Base-by-base conservation (phyloP, 441 rosid species). In the Croton laevigatus region DNA sequence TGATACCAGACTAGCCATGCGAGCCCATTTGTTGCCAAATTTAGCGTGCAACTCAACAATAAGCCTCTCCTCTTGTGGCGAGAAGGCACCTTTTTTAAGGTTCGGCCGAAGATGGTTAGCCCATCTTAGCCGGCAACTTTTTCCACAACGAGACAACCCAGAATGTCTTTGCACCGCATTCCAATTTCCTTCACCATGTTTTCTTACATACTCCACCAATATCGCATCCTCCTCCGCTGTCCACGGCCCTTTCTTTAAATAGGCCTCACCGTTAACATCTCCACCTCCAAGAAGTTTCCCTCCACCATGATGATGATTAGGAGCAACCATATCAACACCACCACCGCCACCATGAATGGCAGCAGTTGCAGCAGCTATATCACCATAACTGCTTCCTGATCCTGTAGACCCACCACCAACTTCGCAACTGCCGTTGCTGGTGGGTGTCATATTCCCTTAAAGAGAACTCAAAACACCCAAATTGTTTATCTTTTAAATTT, bases 11-110 rank as follows among this genome's bases (percentile, higher is more conserved):
- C 85, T 80, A 8, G 98, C 97, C 97, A 93, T 93, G 61, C 97
- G 94, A 70, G 98, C 98, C 98, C 97, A 93, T 79, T 91, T 93
- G 75, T 93, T 93, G 65, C 97, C 98, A 14, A 84, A 84, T 71
- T 85, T 87, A 45, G 96, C 87, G 72, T 94, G 98, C 32, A 91
- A 81, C 72, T 91, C 90, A 60, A 88, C 82, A 64, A 94, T 89
- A 60, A 87, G 81, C 66, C 86, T 81, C 73, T 94, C 97, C 71
- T 94, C 97, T 6, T 89, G 86, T 0, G 83, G 83, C 8, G 90
- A 81, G 78, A 94, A 94, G 12, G 94, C 78, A 5, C 97, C 97
- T 71, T 94, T 91, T 75, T 80, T 94, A 17, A 94, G 83, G 73
- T 91, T 88, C 0, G 96, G 97, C 3, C 91, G 73, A 20, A 94